Base-by-base conservation (phyloP, 768 basidiomycete genomes). In the Panellus pusillus region DNA sequence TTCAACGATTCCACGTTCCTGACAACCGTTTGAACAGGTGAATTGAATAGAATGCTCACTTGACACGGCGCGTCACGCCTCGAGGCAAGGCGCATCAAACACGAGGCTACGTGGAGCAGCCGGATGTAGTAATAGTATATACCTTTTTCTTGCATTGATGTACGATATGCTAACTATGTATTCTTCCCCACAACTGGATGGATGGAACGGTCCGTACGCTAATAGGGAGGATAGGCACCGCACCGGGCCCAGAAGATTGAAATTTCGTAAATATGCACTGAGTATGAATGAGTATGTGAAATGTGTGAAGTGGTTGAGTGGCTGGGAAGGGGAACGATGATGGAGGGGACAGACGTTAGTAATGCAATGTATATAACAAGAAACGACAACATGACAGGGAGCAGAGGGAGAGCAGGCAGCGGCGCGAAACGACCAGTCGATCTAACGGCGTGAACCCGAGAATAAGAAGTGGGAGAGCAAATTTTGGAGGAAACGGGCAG, bases 221-320 rank as follows among this genome's bases (percentile, higher is more conserved):
- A 49, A 18, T n/a, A 48, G 17, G 49, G 24, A 36, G 1, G 24
- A 57, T 43, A 50, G 8, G 3, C 32, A 50, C 48, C 38, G 31
- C 57, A 49, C 49, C 57, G 36, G 41, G 57, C 51, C 52, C 57
- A 50, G 43, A 47, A 35, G 11, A 46, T 29, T 41, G 44, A 47
- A 52, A 49, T 49, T 52, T 42, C 42, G 46, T 44, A 37, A 36
- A 27, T 44, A 31, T 18, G 47, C 15, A 50, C 24, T 46, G 18
- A 35, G n/a, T 36, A 32, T 35, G 42, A 13, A n/a, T 36, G 40
- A 47, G 44, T 44, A 50, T 37, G 17, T 35, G 18, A 52, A 43
- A 58, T 47, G 47, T 41, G 35, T 45, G 39, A 3, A 32, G 46
- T 44, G 18, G n/a, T 35, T 29, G 45, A 19, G 27, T 18, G 42